Conservation (phyloP, 2,329 filamentous ascomycete genomes). For the Penicillium sp. region DNA sequence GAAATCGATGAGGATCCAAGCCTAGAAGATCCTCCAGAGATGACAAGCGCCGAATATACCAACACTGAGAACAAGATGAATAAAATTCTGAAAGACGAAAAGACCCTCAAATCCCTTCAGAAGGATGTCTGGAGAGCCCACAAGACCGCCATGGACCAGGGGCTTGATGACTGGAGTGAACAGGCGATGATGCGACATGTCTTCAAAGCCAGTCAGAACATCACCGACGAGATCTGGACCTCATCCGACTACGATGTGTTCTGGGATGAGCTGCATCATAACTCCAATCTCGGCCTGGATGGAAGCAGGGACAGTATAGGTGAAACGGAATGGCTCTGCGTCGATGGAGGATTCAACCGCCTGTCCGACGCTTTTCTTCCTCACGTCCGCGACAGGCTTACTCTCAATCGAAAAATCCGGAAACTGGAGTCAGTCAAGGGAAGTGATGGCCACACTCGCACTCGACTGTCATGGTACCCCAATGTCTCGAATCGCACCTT, state of each 20-base stretch:
- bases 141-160: constrained; percentile 21
- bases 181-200: constrained; percentile 30
- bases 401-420: constrained; percentile 22
- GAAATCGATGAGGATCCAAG: constrained; percentile 18
- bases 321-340: constrained; percentile 26
- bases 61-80: constrained; percentile 14
- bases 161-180: constrained; percentile 26
- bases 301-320: constrained; percentile 23
- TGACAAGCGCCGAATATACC: constrained; percentile 11
- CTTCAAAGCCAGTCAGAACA: constrained; percentile 35
- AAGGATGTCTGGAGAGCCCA: constrained; percentile 22
- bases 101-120: constrained; percentile 20
- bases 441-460: constrained; percentile 9
- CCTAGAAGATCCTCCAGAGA: constrained; percentile 13
- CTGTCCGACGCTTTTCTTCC: constrained; percentile 36
- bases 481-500: constrained; percentile 19
- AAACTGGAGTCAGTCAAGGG: constrained; percentile 17
- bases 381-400: constrained; percentile 25
- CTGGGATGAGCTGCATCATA: constrained; percentile 35
- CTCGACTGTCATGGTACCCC: constrained; percentile 24
- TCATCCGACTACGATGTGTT: constrained; percentile 32
- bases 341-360: constrained; percentile 36
- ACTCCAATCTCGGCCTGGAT: constrained; percentile 32
- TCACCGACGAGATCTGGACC: constrained; percentile 36
- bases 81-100: constrained; percentile 13